These are phyloP conservation scores for Oxytropis ochrocephala DNA, from an alignment of 306 rosid genomes.

Conservation along the genomic window DNA sequence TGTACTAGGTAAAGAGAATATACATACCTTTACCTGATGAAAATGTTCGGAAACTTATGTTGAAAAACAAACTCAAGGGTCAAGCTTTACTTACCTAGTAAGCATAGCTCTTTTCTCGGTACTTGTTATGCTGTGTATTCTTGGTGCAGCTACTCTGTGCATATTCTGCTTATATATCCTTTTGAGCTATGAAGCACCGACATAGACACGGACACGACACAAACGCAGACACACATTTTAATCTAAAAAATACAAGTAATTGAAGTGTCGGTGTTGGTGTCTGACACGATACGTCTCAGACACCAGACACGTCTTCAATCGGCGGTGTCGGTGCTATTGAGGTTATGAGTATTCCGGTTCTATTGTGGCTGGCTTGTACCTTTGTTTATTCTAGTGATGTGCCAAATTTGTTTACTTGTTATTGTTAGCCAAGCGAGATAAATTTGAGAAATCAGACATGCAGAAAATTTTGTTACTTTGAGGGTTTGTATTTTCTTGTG, in stretches of 20 bases:
- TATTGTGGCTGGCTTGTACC: not conserved
- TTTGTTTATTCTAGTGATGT: not conserved
- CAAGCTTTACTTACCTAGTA: conserved; percentile 91
- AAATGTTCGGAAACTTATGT: conserved; percentile 64
- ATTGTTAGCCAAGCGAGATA: not conserved
- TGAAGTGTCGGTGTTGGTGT: too few species aligned
- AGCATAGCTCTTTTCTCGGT: conserved; percentile 30
- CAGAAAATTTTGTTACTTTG: not conserved
- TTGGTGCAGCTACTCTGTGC: not conserved
- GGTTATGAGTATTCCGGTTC: not conserved
- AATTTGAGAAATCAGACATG: not conserved
- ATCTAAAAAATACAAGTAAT: too few species aligned
- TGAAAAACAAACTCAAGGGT: conserved; percentile 86
- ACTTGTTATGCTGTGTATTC: not conserved
- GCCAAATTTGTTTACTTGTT: not conserved
- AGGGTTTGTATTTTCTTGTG: not conserved
- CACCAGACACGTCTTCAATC: too few species aligned
- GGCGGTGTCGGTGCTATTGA: too few species aligned
- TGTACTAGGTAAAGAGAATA: conserved; percentile 80
- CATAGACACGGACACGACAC: too few species aligned
- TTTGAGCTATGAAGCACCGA: too few species aligned
- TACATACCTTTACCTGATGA: conserved; percentile 84
- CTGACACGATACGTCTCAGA: too few species aligned
- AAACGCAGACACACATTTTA: too few species aligned
- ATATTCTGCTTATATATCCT: not conserved